Evolutionary conservation across 805 yeast genomes (phyloP).

Genomic region (Saturnispora galanensis): DNA sequence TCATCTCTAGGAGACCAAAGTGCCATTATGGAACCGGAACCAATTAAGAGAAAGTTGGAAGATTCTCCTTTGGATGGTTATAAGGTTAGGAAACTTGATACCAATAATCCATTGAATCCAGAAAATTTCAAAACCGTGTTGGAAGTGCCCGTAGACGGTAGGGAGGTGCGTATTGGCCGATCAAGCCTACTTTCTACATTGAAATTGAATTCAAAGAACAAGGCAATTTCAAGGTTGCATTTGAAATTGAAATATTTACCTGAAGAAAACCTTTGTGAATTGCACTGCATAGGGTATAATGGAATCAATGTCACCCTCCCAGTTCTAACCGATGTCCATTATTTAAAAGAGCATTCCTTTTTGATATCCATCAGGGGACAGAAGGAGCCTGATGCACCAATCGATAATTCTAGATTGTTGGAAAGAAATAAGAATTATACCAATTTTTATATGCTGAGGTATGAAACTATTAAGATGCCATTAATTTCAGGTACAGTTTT

Average conservation of each 20-base stretch:
- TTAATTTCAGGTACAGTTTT: conserved; percentile 49
- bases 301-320: conserved; percentile 69
- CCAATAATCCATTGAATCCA: conserved; percentile 5
- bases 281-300: conserved; percentile 75
- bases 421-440: conserved; percentile 34
- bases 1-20: conserved; percentile 33
- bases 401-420: conserved; percentile 27
- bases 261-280: conserved; percentile 31
- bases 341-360: conserved; percentile 14
- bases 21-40: neutral
- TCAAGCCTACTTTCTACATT: conserved; percentile 53
- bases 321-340: conserved; percentile 24
- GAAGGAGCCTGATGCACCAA: neutral
- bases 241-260: conserved; percentile 38
- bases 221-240: conserved; percentile 61
- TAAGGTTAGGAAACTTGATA: conserved; percentile 3
- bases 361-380: conserved; percentile 12
- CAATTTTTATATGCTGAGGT: conserved; percentile 47
- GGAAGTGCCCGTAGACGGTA: conserved; percentile 31
- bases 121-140: conserved; percentile 11
- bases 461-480: conserved; percentile 60
- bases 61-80: neutral
- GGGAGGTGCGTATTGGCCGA: conserved; percentile 48
- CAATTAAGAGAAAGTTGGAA: neutral
- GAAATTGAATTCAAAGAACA: conserved; percentile 37